Evolutionary conservation across 768 basidiomycete genomes (phyloP), one percentile per base, ranked within the genome.

Genomic region (Zangia roseola): DNA sequence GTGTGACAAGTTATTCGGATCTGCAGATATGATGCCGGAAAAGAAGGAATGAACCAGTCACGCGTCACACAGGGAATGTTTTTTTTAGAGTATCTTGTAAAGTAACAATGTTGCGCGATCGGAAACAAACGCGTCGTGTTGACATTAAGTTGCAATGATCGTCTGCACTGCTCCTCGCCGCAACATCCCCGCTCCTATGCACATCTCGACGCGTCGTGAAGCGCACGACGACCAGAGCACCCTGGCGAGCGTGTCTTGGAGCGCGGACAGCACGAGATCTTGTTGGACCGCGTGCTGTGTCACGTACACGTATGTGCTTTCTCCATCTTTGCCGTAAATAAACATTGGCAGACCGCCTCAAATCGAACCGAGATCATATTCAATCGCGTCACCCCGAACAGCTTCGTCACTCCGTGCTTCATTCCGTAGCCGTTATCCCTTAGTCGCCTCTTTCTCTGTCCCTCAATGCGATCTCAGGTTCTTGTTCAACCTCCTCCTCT

Each of bases 1-100:
- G 47, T 17, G 25, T 6, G 44, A 62, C 57, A 63, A 52, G 61
- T 65, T 66, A 60, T 56, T 54, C 63, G 57, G 65, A 67, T 67
- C 65, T 67, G 59, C 65, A 65, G 61, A 68, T 66, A 25, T 20
- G 13, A 2, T 43, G 45, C 52, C 31, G 55, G 52, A 59, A 53
- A 43, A 46, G 47, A 37, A 50, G 36, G 49, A 24, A 48, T 52
- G 37, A 50, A 21, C 2, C 23, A 5, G 50, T 62, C 49, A 56
- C 53, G 35, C 10, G 64, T 61, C 61, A 65, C 65, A 40, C 2
- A 48, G 38, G 17, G 41, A 47, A 43, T 38, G 21, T 45, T 33
- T 30, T 50, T 40, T 35, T 16, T 43, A 26, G 38, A 25, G 43
- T 35, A 59, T 6, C 26, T 26, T 7, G 26, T 30, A n/a, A n/a